phyloP scores from a whole-genome alignment of 2,329 filamentous ascomycete genomes.

The Colletotrichum camelliae region DNA sequence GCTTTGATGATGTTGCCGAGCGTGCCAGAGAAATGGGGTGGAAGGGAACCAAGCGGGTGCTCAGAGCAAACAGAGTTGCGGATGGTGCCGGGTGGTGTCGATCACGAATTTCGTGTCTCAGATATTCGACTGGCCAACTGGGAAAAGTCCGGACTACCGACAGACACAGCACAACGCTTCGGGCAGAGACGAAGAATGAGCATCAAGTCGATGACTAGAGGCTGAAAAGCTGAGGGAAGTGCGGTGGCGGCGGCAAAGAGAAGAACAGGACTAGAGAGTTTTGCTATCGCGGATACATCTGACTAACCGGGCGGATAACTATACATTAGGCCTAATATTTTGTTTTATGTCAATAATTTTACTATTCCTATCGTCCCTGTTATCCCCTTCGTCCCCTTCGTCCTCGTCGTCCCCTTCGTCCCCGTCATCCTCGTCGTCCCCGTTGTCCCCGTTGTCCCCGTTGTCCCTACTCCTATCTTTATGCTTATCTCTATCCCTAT shows the following conservation, averaged over 20 bases:
- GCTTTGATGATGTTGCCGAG: neutral
- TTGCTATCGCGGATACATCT: too few species aligned
- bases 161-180: neutral
- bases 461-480: too few species aligned
- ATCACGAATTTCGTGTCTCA: neutral
- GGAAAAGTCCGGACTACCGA: neutral
- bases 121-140: neutral
- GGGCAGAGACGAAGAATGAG: neutral
- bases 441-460: too few species aligned
- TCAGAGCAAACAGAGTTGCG: constrained; percentile 1
- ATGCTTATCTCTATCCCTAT: too few species aligned
- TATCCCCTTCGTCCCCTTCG: too few species aligned
- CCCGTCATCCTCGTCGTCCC: too few species aligned
- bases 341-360: too few species aligned
- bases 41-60: neutral
- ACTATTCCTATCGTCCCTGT: too few species aligned
- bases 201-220: neutral
- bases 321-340: too few species aligned
- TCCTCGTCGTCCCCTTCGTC: too few species aligned
- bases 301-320: too few species aligned
- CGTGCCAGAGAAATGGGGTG: neutral
- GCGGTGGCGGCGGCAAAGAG: neutral
- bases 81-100: neutral
- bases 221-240: neutral
- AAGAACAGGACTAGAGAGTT: neutral